Conservation (phyloP, 257 asterid species). For the Parsonsia alboflavescens region DNA sequence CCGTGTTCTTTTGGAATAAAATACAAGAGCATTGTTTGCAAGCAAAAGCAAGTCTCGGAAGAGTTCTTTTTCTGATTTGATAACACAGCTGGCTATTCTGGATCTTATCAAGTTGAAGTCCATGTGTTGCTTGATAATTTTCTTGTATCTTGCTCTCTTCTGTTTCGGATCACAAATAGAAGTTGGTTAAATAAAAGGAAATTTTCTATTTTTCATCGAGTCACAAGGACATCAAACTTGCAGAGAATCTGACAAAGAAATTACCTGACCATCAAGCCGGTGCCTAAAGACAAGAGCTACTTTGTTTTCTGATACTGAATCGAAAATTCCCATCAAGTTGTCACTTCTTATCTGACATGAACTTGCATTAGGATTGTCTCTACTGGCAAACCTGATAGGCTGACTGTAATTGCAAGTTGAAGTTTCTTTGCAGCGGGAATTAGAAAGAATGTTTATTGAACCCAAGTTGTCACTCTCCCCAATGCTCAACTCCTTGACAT, state of each 20-base stretch:
- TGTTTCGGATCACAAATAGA: conserved; percentile 21
- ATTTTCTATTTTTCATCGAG: background rate
- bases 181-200: background rate
- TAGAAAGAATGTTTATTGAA: conserved; percentile 39
- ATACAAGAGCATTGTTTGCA: conserved; percentile 74
- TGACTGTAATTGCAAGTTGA: conserved; percentile 31
- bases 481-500: conserved; percentile 51
- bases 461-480: conserved; percentile 60
- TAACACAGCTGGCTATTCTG: conserved; percentile 39
- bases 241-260: background rate
- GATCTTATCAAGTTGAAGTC: conserved; percentile 71
- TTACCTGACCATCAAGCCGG: conserved; percentile 93
- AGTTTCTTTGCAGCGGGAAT: conserved; percentile 39
- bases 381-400: conserved; percentile 21
- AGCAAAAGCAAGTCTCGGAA: conserved; percentile 77
- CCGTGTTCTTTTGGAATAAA: conserved; percentile 74
- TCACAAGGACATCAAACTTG: background rate
- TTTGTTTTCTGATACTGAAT: conserved; percentile 50
- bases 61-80: conserved; percentile 56
- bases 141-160: conserved; percentile 89
- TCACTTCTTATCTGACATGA: conserved; percentile 21
- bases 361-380: conserved; percentile 23
- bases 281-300: conserved; percentile 70
- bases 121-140: conserved; percentile 58
- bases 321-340: conserved; percentile 48